Evolutionary conservation across 2,329 filamentous ascomycete genomes (phyloP).

Genomic region (Aspergillus floridensis): DNA sequence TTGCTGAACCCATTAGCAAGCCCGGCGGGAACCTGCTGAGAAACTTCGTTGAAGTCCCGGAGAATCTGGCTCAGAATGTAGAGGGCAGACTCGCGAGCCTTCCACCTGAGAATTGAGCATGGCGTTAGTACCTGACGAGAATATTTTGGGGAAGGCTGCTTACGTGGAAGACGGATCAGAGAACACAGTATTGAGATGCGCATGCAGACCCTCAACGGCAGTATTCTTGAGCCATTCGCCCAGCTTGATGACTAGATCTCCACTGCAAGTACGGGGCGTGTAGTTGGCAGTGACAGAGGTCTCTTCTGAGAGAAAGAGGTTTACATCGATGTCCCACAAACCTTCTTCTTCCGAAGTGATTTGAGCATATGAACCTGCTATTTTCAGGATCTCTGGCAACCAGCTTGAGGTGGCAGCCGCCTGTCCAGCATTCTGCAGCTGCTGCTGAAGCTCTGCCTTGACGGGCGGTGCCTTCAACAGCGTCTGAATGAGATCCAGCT

Average conservation of each 20-base stretch:
- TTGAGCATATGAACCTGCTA: slow-evolving; percentile 80
- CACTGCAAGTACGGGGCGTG: slow-evolving; percentile 87
- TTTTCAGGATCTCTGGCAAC: slow-evolving; percentile 83
- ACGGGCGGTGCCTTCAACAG: slow-evolving; percentile 86
- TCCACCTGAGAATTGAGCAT: slow-evolving; percentile 50
- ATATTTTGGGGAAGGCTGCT: slow-evolving; percentile 12
- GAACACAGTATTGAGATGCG: slow-evolving; percentile 73
- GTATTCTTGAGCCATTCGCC: slow-evolving; percentile 81
- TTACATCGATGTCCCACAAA: slow-evolving; percentile 94
- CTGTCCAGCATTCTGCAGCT: slow-evolving; percentile 62
- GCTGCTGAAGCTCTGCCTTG: slow-evolving; percentile 79
- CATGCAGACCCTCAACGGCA: slow-evolving; percentile 74
- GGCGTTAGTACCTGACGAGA: slow-evolving; percentile 6
- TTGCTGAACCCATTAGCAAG: slow-evolving; percentile 73
- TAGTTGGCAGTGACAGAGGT: slow-evolving; percentile 94
- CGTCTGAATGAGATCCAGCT: slow-evolving; percentile 90
- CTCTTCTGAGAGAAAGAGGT: slow-evolving; percentile 91
- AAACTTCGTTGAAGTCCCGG: slow-evolving; percentile 76
- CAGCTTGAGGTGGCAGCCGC: slow-evolving; percentile 67
- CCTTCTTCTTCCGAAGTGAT: slow-evolving; percentile 92
- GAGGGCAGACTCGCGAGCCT: slow-evolving; percentile 73
- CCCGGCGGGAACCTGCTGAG: slow-evolving; percentile 66
- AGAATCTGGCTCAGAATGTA: slow-evolving; percentile 83
- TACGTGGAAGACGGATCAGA: slow-evolving; percentile 43
- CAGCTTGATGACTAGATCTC: slow-evolving; percentile 87